These are phyloP conservation scores for Tricholoma furcatifolium DNA, from an alignment of 768 basidiomycete species.

Conservation along the genomic window DNA sequence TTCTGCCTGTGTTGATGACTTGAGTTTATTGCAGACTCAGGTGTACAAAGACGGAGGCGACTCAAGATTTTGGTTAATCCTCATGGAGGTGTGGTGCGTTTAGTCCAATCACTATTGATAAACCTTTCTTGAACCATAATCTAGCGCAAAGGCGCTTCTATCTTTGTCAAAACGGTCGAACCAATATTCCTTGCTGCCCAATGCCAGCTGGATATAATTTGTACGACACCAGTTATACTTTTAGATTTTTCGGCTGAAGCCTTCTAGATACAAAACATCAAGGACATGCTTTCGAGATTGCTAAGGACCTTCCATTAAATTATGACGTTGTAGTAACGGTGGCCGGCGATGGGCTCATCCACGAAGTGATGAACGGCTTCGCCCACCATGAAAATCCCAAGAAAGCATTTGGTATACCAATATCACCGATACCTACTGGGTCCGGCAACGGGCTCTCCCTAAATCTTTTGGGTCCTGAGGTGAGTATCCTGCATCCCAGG, in stretches of 20 bases:
- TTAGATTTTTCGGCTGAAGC: neutral
- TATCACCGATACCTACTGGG: conserved; percentile 80
- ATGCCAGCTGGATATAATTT: conserved; percentile 58
- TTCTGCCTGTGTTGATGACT: neutral
- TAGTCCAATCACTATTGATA: neutral
- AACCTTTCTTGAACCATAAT: neutral
- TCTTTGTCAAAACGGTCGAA: conserved; percentile 59
- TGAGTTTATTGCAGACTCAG: conserved; percentile 31
- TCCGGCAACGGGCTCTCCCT: conserved; percentile 78
- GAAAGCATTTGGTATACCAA: conserved; percentile 63
- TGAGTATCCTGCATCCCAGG: conserved; percentile 24
- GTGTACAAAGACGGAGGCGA: conserved; percentile 50
- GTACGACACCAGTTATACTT: conserved; percentile 38
- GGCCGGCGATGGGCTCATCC: conserved; percentile 82
- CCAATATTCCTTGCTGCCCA: conserved; percentile 71
- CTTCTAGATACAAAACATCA: conserved; percentile 57
- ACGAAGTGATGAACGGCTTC: conserved; percentile 85
- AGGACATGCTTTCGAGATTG: conserved; percentile 69
- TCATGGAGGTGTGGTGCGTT: conserved; percentile 68
- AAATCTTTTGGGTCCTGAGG: conserved; percentile 71
- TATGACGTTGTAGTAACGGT: conserved; percentile 75
- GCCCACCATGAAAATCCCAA: conserved; percentile 59
- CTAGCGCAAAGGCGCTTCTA: conserved; percentile 59
- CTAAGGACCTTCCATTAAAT: conserved; percentile 49
- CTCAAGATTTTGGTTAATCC: conserved; percentile 81